A percentile compares a stretch with the other conserved stretches of the same genome.
phyloP scores from a whole-genome alignment of 2,329 filamentous ascomycete species.

The Cladosporium velox region DNA sequence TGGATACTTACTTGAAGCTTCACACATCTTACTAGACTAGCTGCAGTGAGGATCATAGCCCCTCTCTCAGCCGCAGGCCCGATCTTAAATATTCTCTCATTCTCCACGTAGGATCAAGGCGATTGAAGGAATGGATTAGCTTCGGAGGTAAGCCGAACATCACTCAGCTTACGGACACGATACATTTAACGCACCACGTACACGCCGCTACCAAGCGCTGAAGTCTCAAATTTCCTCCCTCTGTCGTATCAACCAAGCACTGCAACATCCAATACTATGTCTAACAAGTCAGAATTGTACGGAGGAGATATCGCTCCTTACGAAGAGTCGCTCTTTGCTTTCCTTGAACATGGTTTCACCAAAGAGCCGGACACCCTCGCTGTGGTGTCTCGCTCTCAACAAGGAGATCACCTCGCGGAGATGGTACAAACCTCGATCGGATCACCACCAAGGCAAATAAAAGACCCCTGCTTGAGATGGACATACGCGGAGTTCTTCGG shows the following conservation, averaged over 20 bases:
- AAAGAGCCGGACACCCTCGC: background rate
- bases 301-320: background rate
- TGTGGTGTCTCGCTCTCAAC: background rate
- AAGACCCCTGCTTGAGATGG: slow-evolving; percentile 21
- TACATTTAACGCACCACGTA: background rate
- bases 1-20: background rate
- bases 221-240: too few species aligned
- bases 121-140: background rate
- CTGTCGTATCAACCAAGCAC: background rate
- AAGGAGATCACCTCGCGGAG: background rate
- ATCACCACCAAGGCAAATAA: background rate
- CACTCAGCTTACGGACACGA: background rate
- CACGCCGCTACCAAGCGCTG: background rate
- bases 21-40: background rate
- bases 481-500: slow-evolving; percentile 24
- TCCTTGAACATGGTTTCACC: background rate
- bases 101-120: background rate
- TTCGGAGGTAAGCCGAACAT: background rate
- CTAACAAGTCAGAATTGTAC: background rate
- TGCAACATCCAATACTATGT: background rate
- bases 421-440: background rate
- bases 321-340: background rate
- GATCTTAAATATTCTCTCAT: background rate
- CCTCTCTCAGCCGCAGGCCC: background rate
- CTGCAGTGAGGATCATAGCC: background rate